These are phyloP conservation scores for Trebouxia sp. DNA, from an alignment of 139 green algal species.

Conservation along the genomic window DNA sequence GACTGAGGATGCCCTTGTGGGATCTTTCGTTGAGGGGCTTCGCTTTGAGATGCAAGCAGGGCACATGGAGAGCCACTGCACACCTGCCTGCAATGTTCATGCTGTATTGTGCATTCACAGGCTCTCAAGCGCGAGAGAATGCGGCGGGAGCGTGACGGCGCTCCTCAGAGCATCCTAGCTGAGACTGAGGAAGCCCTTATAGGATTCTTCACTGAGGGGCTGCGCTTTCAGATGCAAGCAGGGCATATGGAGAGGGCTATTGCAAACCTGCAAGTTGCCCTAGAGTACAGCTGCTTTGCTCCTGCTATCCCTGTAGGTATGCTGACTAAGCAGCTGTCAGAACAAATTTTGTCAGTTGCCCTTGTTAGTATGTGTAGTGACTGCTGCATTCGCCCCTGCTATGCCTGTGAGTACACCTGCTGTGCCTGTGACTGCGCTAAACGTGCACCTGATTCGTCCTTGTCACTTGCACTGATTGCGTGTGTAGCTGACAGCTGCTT, in stretches of 20 bases:
- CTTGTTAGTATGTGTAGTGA: no score
- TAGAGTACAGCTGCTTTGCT: constrained; percentile 75
- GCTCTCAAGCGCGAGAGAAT: constrained; percentile 42
- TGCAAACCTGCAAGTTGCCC: constrained; percentile 56
- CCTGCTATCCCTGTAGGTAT: constrained; percentile 33
- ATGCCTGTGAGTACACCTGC: no score
- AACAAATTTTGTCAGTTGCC: no score
- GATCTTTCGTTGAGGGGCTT: constrained; percentile 39
- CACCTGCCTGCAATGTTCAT: no score
- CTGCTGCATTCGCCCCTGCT: no score
- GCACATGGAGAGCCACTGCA: constrained; percentile 60
- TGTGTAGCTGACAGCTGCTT: no score
- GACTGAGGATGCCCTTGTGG: constrained; percentile 46
- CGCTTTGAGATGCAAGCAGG: constrained; percentile 55
- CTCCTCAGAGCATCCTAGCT: constrained; percentile 2
- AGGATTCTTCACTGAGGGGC: constrained; percentile 40
- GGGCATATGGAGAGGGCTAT: constrained; percentile 66
- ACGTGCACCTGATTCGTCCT: no score
- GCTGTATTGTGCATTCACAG: constrained; percentile 32
- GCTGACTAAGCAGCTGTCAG: not conserved
- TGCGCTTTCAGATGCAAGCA: constrained; percentile 47
- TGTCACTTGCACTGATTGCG: no score
- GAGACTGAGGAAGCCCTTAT: constrained; percentile 47
- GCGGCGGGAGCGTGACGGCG: constrained; percentile 28
- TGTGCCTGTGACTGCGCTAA: no score